Base-by-base conservation (phyloP, 2,329 filamentous ascomycete species). In the Zymoseptoria brevis region DNA sequence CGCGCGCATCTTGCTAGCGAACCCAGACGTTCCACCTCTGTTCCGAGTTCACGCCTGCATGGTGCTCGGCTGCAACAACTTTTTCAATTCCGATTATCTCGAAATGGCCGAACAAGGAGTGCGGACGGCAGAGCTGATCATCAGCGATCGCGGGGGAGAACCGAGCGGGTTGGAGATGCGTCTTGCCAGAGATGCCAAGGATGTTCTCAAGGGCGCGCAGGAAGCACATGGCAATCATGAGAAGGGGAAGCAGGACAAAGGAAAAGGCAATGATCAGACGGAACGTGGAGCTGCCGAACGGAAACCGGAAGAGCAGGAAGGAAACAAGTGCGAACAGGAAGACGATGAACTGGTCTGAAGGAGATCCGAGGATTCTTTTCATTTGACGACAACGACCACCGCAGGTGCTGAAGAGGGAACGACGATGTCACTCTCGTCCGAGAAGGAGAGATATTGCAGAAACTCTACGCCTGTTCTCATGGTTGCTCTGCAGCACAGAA, bases 21-120 rank as follows among this genome's bases (percentile, higher is more conserved):
- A 58, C 19, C 19, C 19, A 8, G 56, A 60, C 22, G 53, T 60
- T 8, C 55, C 59, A 50, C 48, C 56, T 4, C 29, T 55, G 2
- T 45, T 60, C 16, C 59, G 59, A 19, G 53, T 30, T 30, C 56
- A 55, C 22, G 56, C 59, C 11, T 57, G 49, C 26, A 55, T 60
- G 48, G 29, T 60, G 2, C 59, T 58, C 13, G 56, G 26, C 16
- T 57, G 59, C 24, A 24, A n/a, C 7, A 11, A 41, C 2, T 13
- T 7, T 45, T 7, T n/a, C 35, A 21, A 49, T 8, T 19, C 21
- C 2, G 56, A 58, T n/a, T 57, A 19, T 29, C 54, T 61, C 30
- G 59, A 61, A 5, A 61, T 58, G 59, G 56, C 59, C 6, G 19
- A 54, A 4, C 56, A 60, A 19, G 56, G 52, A 16, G 56, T 58